Conservation (phyloP, 805 yeast species). For the Schwanniomyces sp. region DNA sequence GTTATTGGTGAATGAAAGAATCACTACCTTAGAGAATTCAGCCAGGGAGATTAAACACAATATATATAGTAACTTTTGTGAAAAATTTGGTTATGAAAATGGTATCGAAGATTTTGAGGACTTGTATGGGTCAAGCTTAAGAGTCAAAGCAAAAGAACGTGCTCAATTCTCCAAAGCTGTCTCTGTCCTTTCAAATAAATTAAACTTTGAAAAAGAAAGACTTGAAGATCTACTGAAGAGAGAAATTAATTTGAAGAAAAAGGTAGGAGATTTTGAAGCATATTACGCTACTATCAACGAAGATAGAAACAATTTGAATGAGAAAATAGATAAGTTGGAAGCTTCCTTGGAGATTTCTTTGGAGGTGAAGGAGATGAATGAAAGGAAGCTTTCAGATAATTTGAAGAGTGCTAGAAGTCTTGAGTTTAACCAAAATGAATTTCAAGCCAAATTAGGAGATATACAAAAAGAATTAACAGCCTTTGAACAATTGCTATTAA, state of each 20-base stretch:
- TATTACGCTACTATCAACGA: conserved; percentile 29
- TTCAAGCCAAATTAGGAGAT: conserved; percentile 28
- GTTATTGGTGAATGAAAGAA: conserved; percentile 15
- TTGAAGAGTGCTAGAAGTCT: conserved; percentile 26
- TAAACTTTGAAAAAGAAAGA: conserved; percentile 65
- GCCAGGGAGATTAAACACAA: conserved; percentile 36
- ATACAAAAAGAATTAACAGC: conserved; percentile 33
- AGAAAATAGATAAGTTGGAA: conserved; percentile 20
- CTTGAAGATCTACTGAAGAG: conserved; percentile 50
- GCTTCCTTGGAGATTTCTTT: conserved; percentile 26
- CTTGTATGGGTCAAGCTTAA: conserved; percentile 57
- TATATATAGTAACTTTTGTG: conserved; percentile 57
- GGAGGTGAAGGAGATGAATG: conserved; percentile 16
- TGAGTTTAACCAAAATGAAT: conserved; percentile 37
- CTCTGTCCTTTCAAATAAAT: conserved; percentile 56
- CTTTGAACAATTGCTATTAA: conserved; percentile 55
- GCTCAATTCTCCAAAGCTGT: conserved; percentile 63
- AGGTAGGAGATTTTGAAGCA: conserved; percentile 34
- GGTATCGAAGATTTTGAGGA: conserved; percentile 69
- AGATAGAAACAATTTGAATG: conserved; percentile 29
- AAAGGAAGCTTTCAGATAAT: conserved; percentile 13
- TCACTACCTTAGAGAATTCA: conserved; percentile 17
- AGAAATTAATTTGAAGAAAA: conserved; percentile 41
- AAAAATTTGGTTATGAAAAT: conserved; percentile 48
- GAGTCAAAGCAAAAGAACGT: conserved; percentile 60